These are phyloP conservation scores for Maudiozyma saulgeensis DNA, from an alignment of 805 yeast species.

Conservation along the genomic window DNA sequence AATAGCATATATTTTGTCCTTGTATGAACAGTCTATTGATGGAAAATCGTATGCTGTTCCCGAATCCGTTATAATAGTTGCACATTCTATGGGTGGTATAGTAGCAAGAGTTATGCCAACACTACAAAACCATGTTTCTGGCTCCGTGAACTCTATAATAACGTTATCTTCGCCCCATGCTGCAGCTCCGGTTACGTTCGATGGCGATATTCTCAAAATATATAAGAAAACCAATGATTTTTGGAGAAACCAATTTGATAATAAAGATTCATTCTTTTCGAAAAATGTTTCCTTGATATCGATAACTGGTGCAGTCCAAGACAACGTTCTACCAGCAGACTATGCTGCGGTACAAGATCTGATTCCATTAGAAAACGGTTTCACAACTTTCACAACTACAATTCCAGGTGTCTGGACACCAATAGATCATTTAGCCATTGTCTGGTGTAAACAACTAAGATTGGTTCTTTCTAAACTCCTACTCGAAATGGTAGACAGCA, in stretches of 20 bases:
- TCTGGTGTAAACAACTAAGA: slow-evolving; percentile 90
- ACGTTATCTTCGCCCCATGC: slow-evolving; percentile 90
- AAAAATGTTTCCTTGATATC: slow-evolving; percentile 62
- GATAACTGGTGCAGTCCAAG: slow-evolving; percentile 80
- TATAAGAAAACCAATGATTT: slow-evolving; percentile 67
- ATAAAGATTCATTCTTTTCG: slow-evolving; percentile 17
- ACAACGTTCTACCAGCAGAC: slow-evolving; percentile 79
- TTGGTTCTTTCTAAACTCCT: slow-evolving; percentile 49
- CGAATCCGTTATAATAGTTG: slow-evolving; percentile 65
- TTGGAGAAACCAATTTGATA: slow-evolving; percentile 60
- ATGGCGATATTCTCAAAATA: slow-evolving; percentile 70
- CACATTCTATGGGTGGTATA: slow-evolving; percentile 97
- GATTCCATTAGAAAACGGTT: slow-evolving; percentile 67
- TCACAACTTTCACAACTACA: slow-evolving; percentile 75
- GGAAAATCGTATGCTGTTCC: slow-evolving; percentile 33
- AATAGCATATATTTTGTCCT: slow-evolving; percentile 56
- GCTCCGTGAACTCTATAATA: slow-evolving; percentile 71
- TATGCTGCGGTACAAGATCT: slow-evolving; percentile 67
- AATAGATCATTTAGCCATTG: slow-evolving; percentile 87
- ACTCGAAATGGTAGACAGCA: slow-evolving; percentile 47
- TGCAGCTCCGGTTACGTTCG: slow-evolving; percentile 87
- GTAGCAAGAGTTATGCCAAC: slow-evolving; percentile 82
- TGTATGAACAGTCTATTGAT: slow-evolving; percentile 37
- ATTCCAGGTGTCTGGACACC: slow-evolving; percentile 91
- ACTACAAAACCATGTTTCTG: slow-evolving; percentile 59